A percentile compares a stretch with the other conserved stretches of the same genome.
Evolutionary conservation across 1,284 basidiomycete genomes (phyloP).

Genomic region (Malassezia sp.): DNA sequence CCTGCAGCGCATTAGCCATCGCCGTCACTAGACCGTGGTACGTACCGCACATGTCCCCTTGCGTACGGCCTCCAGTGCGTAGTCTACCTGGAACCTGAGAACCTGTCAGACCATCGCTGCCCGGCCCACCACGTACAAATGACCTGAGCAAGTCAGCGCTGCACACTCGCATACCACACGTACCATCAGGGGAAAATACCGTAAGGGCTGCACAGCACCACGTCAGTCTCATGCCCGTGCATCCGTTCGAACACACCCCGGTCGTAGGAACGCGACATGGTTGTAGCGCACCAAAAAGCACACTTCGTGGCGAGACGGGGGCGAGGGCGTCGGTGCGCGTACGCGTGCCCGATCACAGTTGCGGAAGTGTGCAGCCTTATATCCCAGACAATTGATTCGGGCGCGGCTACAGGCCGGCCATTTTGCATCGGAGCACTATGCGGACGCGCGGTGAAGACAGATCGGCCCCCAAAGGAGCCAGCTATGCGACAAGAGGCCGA

Average conservation of each 20-base stretch:
- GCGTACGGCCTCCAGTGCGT: conserved; percentile 88
- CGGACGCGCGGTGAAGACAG: too few relatives aligned
- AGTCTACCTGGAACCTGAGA: conserved; percentile 66
- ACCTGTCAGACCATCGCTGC: too few relatives aligned
- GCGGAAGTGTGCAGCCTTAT: conserved; percentile 4
- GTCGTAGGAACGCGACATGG: conserved; percentile 34
- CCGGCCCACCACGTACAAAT: conserved; percentile 14
- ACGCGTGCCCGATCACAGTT: conserved; percentile 12
- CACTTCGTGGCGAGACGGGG: too few relatives aligned
- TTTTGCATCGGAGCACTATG: background rate
- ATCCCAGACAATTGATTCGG: too few relatives aligned
- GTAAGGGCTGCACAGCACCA: conserved; percentile 56
- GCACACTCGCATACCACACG: conserved; percentile 19
- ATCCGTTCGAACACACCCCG: conserved; percentile 18
- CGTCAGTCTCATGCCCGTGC: background rate
- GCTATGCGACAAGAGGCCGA: too few relatives aligned
- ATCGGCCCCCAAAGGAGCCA: too few relatives aligned
- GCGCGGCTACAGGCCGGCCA: background rate
- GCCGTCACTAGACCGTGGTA: background rate
- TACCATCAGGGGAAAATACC: conserved; percentile 83
- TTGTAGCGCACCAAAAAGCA: too few relatives aligned
- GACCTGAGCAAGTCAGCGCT: conserved; percentile 14
- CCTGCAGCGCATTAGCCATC: conserved; percentile 51
- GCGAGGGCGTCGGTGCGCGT: too few relatives aligned
- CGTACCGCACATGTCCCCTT: conserved; percentile 89